Evolutionary conservation across 1,284 basidiomycete species (phyloP), one percentile per base, ranked within the genome.

Genomic region (Pascua guehoae): DNA sequence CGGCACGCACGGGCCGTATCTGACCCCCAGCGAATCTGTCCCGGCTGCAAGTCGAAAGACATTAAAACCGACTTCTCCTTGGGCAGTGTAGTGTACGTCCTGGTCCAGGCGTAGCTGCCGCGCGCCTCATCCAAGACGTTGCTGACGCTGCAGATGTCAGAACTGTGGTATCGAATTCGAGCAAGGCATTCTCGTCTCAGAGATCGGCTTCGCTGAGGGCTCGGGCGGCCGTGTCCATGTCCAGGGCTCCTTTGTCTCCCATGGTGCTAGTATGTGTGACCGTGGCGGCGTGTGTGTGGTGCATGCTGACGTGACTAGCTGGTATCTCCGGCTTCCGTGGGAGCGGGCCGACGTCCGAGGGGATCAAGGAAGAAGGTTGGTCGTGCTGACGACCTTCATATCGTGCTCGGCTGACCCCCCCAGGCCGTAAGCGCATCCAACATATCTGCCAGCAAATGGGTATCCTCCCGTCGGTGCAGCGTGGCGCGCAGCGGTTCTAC

Each of bases 151-250:
- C 54, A 75, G 75, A 69, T 96, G 91, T 70, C 83, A 87, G 3
- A 79, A 82, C 63, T 96, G 92, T 67, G 91, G 90, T 53, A 88
- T 86, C 12, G 91, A 98, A 15, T 83, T 96, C 12, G 93, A 97
- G 75, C 91, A 97, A 78, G 94, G 91, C 69, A 86, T 89, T 9
- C 95, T 98, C 63, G 92, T 98, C 14, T 90, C 88, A 64, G 86
- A 97, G 73, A 85, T 98, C 59, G 87, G 88, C 0, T 99, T 99
- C 69, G 91, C 91, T 24, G 96, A 99, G 79, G 91, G 89, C 10
- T 85, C 88, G 8, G 85, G 85, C 47, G 96, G 96, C 38, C 91
- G 92, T 12, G 92, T 95, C 1, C 90, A 96, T 79, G 93, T 97
- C 0, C 90, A 95, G 71, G 96, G 96, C 16, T 88, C 89, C 14